Evolutionary conservation across 306 rosid genomes (phyloP).

Genomic region (Pyrus pyrifolia): DNA sequence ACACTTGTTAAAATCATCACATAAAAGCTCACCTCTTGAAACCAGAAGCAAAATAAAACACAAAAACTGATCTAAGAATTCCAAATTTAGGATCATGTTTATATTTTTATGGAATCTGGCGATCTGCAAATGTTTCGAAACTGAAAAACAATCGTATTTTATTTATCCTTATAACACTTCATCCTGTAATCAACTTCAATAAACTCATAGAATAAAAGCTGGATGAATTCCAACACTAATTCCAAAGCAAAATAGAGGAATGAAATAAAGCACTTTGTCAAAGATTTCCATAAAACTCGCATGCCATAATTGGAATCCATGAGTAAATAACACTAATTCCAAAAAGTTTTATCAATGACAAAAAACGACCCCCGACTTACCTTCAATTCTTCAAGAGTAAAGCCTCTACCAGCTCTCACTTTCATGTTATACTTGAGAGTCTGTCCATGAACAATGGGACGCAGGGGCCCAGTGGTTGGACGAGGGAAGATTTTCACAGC

Average conservation of each 20-base stretch:
- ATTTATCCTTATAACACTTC: not conserved
- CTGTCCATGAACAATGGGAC: slow-evolving; percentile 54
- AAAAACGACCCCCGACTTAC: not conserved
- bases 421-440: slow-evolving; percentile 59
- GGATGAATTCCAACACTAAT: not conserved
- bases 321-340: not conserved
- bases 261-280: not conserved
- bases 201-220: not conserved
- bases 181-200: not conserved
- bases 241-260: not conserved
- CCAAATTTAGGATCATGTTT: not conserved
- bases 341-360: fast-evolving
- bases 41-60: not conserved
- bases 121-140: not conserved
- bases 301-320: not conserved
- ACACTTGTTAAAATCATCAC: not conserved
- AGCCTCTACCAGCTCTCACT: slow-evolving; percentile 55
- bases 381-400: slow-evolving; percentile 55
- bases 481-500: slow-evolving; percentile 52
- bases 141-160: not conserved
- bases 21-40: too few species aligned
- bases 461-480: slow-evolving; percentile 49
- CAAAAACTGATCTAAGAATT: not conserved
- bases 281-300: not conserved
- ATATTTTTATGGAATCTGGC: not conserved